These are phyloP conservation scores for Pythium inflatum DNA, from an alignment of 352 stramenopile species.

Conservation along the genomic window DNA sequence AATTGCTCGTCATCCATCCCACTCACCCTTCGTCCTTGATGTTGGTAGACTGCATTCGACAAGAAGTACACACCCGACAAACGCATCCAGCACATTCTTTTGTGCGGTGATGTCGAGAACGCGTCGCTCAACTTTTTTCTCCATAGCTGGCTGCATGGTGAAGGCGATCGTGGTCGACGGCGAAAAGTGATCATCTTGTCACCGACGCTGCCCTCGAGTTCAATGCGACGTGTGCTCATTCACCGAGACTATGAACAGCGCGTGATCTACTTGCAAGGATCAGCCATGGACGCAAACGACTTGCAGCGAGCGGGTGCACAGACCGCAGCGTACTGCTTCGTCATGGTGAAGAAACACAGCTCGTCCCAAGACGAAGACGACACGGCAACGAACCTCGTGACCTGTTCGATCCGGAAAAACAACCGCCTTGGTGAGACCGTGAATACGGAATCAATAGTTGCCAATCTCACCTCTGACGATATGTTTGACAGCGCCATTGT, in stretches of 20 bases:
- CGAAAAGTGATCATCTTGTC: constrained; percentile 78
- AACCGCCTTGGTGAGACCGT: constrained; percentile 58
- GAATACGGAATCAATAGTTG: background rate
- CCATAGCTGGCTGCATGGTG: constrained; percentile 72
- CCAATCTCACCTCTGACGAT: background rate
- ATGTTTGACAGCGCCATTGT: constrained; percentile 48
- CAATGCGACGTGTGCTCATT: constrained; percentile 66
- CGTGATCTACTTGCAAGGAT: constrained; percentile 78
- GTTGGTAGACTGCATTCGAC: constrained; percentile 68
- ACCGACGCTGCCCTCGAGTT: constrained; percentile 56
- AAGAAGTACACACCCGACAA: constrained; percentile 74
- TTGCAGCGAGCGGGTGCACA: constrained; percentile 59
- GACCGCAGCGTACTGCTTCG: constrained; percentile 65
- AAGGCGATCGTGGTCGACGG: constrained; percentile 57
- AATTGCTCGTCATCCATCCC: background rate
- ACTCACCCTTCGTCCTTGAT: background rate
- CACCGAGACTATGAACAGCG: constrained; percentile 76
- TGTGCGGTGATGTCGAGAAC: constrained; percentile 82
- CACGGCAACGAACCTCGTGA: constrained; percentile 72
- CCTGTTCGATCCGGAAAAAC: constrained; percentile 77
- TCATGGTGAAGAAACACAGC: constrained; percentile 79
- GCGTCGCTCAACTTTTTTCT: constrained; percentile 78
- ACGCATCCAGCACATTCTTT: constrained; percentile 68
- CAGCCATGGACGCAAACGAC: constrained; percentile 72
- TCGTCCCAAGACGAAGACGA: constrained; percentile 62